Conservation (phyloP, 257 asterid species). For the Penstemon newberryi region DNA sequence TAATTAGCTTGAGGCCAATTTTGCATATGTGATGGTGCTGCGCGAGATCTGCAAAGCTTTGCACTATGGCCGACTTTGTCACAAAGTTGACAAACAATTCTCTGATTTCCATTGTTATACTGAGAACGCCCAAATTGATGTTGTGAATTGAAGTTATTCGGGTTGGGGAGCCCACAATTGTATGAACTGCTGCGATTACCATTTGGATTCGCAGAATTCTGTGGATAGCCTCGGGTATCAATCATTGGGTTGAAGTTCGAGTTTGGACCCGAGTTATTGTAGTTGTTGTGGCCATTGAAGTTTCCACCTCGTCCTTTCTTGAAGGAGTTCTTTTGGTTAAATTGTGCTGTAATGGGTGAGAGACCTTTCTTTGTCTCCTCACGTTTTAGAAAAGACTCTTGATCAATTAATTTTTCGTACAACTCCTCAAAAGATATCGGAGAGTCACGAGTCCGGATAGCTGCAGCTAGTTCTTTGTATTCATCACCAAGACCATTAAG, state of each 20-base stretch:
- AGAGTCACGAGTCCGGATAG: neutral
- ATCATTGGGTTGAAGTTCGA: neutral
- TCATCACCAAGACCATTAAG: neutral
- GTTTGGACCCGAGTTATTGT: neutral
- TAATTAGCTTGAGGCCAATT: neutral
- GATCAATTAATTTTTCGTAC: neutral
- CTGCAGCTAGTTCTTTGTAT: neutral
- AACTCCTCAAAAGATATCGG: neutral
- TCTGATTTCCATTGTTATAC: no score
- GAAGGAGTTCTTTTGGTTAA: neutral
- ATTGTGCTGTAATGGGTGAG: neutral
- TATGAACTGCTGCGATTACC: no score
- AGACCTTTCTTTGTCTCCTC: neutral
- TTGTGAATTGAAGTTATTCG: no score
- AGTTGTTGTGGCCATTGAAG: neutral
- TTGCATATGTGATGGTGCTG: conserved; percentile 1
- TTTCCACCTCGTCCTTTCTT: neutral
- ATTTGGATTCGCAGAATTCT: no score
- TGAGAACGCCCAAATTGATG: no score
- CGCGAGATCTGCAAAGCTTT: neutral
- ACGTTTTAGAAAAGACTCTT: neutral
- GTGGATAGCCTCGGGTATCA: no score
- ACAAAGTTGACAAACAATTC: no score
- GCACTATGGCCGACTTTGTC: no score
- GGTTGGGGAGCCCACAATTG: no score